Evolutionary conservation across 139 green algal genomes (phyloP).

Genomic region (Ettlia oleoabundans): DNA sequence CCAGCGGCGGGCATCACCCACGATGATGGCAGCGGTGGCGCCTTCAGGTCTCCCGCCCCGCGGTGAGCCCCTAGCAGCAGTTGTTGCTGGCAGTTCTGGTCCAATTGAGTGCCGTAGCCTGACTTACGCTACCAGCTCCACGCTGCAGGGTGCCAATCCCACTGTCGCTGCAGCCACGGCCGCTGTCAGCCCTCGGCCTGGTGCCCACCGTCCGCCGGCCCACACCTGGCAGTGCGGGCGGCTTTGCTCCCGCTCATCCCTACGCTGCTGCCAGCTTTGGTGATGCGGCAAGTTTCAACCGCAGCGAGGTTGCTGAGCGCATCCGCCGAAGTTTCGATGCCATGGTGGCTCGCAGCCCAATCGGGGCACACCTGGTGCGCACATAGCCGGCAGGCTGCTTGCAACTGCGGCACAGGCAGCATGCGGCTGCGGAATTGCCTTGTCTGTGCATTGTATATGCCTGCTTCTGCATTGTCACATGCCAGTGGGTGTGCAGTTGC

Average conservation of each 20-base stretch:
- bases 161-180: no score
- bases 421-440: no score
- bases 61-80: neutral
- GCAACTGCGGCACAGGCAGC: no score
- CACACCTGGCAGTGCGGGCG: neutral
- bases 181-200: no score
- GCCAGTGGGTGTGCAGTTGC: no score
- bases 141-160: neutral
- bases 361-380: slow-evolving; percentile 25
- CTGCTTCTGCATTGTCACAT: no score
- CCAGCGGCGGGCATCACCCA: neutral
- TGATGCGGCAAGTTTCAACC: slow-evolving; percentile 28
- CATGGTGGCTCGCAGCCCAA: slow-evolving; percentile 38
- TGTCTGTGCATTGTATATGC: no score
- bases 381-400: neutral
- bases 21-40: neutral
- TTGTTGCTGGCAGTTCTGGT: neutral
- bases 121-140: no score
- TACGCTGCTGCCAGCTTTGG: slow-evolving; percentile 14
- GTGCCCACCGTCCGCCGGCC: no score
- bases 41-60: slow-evolving; percentile 26
- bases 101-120: no score
- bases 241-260: neutral
- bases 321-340: slow-evolving; percentile 40
- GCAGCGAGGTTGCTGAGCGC: slow-evolving; percentile 38